Conservation (phyloP, 164 flowering plant genomes). For the Euptelea pleiosperma region DNA sequence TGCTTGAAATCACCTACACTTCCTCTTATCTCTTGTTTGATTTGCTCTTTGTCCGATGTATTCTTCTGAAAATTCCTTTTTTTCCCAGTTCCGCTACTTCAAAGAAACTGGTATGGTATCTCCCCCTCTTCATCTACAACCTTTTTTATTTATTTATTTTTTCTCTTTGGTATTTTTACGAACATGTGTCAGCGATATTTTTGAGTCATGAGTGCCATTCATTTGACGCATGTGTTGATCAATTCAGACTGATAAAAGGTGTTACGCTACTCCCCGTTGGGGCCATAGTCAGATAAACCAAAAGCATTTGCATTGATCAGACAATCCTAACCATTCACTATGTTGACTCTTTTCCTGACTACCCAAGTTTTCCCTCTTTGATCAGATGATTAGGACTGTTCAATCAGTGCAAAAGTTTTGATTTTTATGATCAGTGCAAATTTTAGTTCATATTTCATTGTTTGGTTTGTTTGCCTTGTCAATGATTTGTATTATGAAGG, state of each 20-base stretch:
- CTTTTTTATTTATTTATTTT: neutral
- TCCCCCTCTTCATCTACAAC: neutral
- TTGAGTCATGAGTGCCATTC: no score
- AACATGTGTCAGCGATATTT: no score
- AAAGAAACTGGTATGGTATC: constrained; percentile 35
- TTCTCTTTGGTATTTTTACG: neutral
- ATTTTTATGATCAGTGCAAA: neutral
- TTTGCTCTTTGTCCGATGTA: neutral
- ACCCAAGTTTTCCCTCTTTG: no score
- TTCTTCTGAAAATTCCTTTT: neutral
- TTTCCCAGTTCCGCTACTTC: constrained; percentile 42
- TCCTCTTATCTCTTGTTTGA: neutral
- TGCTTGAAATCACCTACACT: neutral
- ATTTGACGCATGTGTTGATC: no score
- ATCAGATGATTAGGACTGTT: neutral
- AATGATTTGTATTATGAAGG: constrained; percentile 27
- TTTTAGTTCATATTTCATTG: neutral
- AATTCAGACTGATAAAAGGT: neutral
- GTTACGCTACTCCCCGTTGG: neutral
- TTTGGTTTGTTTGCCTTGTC: neutral
- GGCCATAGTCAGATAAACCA: no score
- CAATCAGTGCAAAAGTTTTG: no score
- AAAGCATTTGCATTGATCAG: no score
- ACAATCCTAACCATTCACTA: no score
- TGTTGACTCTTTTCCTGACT: no score